Percentiles rank a stretch among this genome's conserved stretches.
Evolutionary conservation across 176 grass and related monocot genomes (phyloP).

Genomic region (Miscanthus lutarioriparius): DNA sequence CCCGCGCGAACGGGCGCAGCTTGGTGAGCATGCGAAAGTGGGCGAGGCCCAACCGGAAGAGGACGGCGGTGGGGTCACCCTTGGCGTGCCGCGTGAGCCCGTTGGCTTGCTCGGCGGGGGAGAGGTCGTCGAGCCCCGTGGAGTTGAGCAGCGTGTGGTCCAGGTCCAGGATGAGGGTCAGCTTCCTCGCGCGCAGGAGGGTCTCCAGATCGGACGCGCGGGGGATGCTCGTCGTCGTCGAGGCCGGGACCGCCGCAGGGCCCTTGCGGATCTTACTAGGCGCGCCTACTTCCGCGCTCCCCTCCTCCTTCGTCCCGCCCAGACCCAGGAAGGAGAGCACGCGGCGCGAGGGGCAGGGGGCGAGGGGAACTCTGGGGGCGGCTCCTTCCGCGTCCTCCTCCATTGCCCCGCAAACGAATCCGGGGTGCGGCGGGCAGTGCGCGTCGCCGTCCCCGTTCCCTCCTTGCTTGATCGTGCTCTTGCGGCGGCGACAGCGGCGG

Average conservation of each 20-base stretch:
- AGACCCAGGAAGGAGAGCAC: neutral
- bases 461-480: neutral
- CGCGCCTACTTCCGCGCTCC: neutral
- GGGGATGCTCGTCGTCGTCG: neutral
- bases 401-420: conserved; percentile 1
- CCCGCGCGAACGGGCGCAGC: conserved; percentile 56
- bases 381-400: neutral
- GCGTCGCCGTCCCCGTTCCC: neutral
- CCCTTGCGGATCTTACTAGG: neutral
- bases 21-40: conserved; percentile 58
- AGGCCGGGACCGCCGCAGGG: neutral
- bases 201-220: neutral
- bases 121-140: conserved; percentile 30
- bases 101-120: conserved; percentile 38
- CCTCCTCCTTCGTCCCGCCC: neutral
- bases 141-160: conserved; percentile 76
- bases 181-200: conserved; percentile 51
- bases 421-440: neutral
- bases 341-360: neutral
- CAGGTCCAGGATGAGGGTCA: conserved; percentile 62
- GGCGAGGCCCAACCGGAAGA: conserved; percentile 36
- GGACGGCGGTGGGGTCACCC: conserved; percentile 48
- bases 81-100: neutral
- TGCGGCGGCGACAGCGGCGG: neutral
- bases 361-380: neutral